These are phyloP conservation scores for Royoungia palumana DNA, from an alignment of 768 basidiomycete genomes.

Conservation along the genomic window DNA sequence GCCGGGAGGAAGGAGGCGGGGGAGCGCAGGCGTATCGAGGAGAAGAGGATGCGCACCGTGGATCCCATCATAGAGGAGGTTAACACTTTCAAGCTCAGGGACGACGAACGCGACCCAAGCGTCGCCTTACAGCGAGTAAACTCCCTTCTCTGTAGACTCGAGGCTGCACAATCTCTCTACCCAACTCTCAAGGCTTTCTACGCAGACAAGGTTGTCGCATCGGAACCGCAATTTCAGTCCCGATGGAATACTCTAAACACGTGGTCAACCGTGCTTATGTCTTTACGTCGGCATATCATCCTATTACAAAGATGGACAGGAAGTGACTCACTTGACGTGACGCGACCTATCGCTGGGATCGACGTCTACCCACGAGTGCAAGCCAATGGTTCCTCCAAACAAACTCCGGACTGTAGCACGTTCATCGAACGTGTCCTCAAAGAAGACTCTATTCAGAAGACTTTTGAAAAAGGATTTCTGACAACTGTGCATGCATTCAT, in stretches of 20 bases:
- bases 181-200: conserved; percentile 79
- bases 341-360: conserved; percentile 66
- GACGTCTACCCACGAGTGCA: conserved; percentile 40
- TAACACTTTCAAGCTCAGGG: conserved; percentile 63
- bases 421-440: conserved; percentile 94
- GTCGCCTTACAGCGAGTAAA: conserved; percentile 61
- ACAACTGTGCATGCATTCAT: conserved; percentile 86
- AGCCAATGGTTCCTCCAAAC: conserved; percentile 38
- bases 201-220: conserved; percentile 70
- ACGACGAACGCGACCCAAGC: conserved; percentile 31
- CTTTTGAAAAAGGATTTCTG: conserved; percentile 88
- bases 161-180: conserved; percentile 83
- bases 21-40: conserved; percentile 78
- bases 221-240: conserved; percentile 64
- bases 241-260: conserved; percentile 87
- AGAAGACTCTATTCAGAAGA: conserved; percentile 93
- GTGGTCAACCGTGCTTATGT: conserved; percentile 85
- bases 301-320: conserved; percentile 92
- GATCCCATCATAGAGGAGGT: conserved; percentile 85
- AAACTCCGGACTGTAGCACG: conserved; percentile 63
- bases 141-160: conserved; percentile 67
- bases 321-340: conserved; percentile 86
- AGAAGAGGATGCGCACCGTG: conserved; percentile 75
- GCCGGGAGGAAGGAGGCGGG: conserved; percentile 77
- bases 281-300: conserved; percentile 78